Evolutionary conservation across 441 rosid species (phyloP).

Genomic region (Geranium incanum): DNA sequence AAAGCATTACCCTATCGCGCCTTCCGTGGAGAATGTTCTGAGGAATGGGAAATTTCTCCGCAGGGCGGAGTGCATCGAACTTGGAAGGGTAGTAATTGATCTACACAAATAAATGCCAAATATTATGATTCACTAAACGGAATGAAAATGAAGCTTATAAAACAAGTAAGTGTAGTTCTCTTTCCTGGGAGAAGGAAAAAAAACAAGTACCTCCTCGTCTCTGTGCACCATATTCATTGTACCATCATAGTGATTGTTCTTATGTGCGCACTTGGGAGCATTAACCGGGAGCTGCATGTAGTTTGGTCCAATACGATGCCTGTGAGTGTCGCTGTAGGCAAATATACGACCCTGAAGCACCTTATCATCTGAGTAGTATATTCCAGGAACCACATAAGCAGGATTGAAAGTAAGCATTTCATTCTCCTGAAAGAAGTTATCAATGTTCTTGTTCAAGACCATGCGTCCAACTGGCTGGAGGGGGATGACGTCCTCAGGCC

Average conservation of each 20-base stretch:
- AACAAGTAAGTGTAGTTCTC: neutral
- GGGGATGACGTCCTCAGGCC: slow-evolving; percentile 95
- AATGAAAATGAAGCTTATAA: neutral
- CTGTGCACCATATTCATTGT: slow-evolving; percentile 90
- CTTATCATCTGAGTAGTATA: slow-evolving; percentile 81
- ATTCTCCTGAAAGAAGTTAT: slow-evolving; percentile 87
- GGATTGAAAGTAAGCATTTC: slow-evolving; percentile 92
- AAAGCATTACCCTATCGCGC: slow-evolving; percentile 62
- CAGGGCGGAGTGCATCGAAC: slow-evolving; percentile 64
- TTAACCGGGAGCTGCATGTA: slow-evolving; percentile 83
- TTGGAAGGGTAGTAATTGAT: slow-evolving; percentile 87
- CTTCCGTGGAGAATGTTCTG: slow-evolving; percentile 44
- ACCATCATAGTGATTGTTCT: slow-evolving; percentile 92
- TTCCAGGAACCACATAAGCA: slow-evolving; percentile 77
- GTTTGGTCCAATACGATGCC: slow-evolving; percentile 97
- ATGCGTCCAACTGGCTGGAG: slow-evolving; percentile 87
- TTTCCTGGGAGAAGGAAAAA: neutral
- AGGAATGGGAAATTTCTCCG: slow-evolving; percentile 49
- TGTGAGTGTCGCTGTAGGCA: slow-evolving; percentile 82
- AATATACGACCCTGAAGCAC: slow-evolving; percentile 73
- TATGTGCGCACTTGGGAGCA: slow-evolving; percentile 87
- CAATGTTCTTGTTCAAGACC: slow-evolving; percentile 92
- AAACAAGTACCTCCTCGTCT: slow-evolving; percentile 65
- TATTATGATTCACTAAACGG: slow-evolving; percentile 22
- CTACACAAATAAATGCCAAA: slow-evolving; percentile 32